Percentiles rank a stretch among this genome's conserved stretches.
Conservation (phyloP, 1,139 yeast genomes). For the Nakaseomyces bracarensis region DNA sequence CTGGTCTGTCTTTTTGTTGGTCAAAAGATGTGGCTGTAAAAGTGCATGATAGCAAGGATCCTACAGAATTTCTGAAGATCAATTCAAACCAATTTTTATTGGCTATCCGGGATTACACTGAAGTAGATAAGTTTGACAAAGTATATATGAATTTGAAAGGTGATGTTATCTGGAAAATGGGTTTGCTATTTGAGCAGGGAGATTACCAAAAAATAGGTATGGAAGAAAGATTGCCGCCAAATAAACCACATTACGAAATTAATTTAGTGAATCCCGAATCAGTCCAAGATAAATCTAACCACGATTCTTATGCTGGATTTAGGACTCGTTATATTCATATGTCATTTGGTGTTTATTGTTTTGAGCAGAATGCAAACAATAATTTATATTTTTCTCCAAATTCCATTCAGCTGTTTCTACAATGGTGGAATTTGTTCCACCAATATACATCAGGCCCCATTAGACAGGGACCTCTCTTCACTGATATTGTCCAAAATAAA, state of each 20-base stretch:
- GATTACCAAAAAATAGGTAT: constrained; percentile 26
- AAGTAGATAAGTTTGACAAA: constrained; percentile 32
- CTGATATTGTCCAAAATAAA: constrained; percentile 31
- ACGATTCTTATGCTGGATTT: constrained; percentile 70
- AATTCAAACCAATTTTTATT: constrained; percentile 58
- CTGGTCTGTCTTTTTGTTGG: constrained; percentile 82
- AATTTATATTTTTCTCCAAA: constrained; percentile 66
- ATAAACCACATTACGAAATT: constrained; percentile 62
- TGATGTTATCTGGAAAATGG: constrained; percentile 42
- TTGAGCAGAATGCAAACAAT: constrained; percentile 39
- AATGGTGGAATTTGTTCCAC: constrained; percentile 74
- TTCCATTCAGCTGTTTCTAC: constrained; percentile 55
- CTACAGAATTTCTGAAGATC: constrained; percentile 53
- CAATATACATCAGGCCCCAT: constrained; percentile 67
- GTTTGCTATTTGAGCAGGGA: constrained; percentile 42
- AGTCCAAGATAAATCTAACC: constrained; percentile 35
- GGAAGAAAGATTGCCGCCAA: constrained; percentile 31
- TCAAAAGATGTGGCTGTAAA: constrained; percentile 51
- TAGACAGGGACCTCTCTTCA: constrained; percentile 58
- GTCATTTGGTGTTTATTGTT: constrained; percentile 59
- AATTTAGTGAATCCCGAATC: constrained; percentile 50
- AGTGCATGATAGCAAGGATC: constrained; percentile 52
- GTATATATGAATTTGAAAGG: constrained; percentile 48
- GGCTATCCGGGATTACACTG: constrained; percentile 41
- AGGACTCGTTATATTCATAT: constrained; percentile 69